Evolutionary conservation across 768 basidiomycete species (phyloP).

Genomic region (Boletellus emodensis): DNA sequence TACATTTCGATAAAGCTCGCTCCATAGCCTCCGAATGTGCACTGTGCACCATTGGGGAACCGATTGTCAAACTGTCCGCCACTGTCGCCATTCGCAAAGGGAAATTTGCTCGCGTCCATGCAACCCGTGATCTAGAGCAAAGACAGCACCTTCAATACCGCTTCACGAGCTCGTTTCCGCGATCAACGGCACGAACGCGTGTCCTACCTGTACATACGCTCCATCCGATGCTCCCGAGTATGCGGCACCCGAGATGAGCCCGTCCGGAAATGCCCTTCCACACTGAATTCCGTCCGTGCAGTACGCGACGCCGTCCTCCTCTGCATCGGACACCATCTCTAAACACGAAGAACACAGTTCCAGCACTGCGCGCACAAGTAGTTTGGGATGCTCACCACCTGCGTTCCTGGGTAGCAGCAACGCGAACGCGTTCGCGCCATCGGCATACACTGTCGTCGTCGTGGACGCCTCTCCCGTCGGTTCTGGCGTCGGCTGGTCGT

Average conservation of each 20-base stretch:
- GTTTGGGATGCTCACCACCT: slow-evolving; percentile 27
- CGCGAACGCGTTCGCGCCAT: slow-evolving; percentile 28
- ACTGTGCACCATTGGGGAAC: slow-evolving; percentile 51
- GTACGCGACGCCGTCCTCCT: slow-evolving; percentile 35
- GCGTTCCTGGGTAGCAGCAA: slow-evolving; percentile 30
- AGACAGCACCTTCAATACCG: not conserved
- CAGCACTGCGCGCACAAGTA: not conserved
- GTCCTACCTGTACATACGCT: slow-evolving; percentile 38
- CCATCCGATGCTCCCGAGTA: slow-evolving; percentile 33
- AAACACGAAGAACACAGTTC: not conserved
- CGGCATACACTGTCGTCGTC: slow-evolving; percentile 36
- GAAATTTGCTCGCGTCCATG: slow-evolving; percentile 27
- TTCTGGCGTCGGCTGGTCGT: slow-evolving; percentile 36
- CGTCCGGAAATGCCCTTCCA: slow-evolving; percentile 27
- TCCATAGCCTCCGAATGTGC: slow-evolving; percentile 47
- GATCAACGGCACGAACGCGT: not conserved
- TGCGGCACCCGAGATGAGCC: slow-evolving; percentile 37
- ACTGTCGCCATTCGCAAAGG: slow-evolving; percentile 34
- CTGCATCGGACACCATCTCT: slow-evolving; percentile 40
- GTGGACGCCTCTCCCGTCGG: slow-evolving; percentile 34
- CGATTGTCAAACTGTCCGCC: slow-evolving; percentile 51
- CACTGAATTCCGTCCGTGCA: slow-evolving; percentile 33
- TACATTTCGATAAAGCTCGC: slow-evolving; percentile 52
- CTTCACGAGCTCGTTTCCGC: not conserved
- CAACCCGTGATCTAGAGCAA: slow-evolving; percentile 47